A percentile compares a stretch with the other conserved stretches of the same genome.
Evolutionary conservation across 495 filamentous ascomycete genomes (phyloP).

Genomic region (Penicillium paxilli): DNA sequence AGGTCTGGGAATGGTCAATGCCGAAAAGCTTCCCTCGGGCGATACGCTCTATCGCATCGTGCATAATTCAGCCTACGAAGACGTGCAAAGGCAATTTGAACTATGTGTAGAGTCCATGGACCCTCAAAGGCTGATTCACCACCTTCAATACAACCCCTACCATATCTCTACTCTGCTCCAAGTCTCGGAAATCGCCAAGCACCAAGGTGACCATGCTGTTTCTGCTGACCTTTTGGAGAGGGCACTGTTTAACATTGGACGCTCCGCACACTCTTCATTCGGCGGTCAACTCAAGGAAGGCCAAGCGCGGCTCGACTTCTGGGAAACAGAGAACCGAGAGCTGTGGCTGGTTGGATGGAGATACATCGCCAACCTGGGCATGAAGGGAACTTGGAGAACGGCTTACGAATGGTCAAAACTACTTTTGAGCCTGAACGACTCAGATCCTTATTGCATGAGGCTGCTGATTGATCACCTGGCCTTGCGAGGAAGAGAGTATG

Average conservation of each 20-base stretch:
- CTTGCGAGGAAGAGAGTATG: slow-evolving; percentile 72
- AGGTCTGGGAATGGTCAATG: slow-evolving; percentile 80
- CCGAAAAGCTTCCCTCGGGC: slow-evolving; percentile 55
- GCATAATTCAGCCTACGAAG: slow-evolving; percentile 75
- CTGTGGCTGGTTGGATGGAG: slow-evolving; percentile 88
- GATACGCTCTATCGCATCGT: slow-evolving; percentile 63
- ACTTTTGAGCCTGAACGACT: slow-evolving; percentile 71
- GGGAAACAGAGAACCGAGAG: slow-evolving; percentile 81
- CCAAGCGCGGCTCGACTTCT: slow-evolving; percentile 75
- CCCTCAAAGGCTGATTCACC: slow-evolving; percentile 65
- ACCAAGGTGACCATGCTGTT: slow-evolving; percentile 81
- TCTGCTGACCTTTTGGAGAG: slow-evolving; percentile 88
- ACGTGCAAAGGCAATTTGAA: slow-evolving; percentile 74
- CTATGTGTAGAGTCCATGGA: slow-evolving; percentile 79
- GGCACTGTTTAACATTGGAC: slow-evolving; percentile 89
- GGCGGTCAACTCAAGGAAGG: slow-evolving; percentile 72
- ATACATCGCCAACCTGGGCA: slow-evolving; percentile 77
- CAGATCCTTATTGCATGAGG: slow-evolving; percentile 79
- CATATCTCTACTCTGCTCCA: slow-evolving; percentile 92
- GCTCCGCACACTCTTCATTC: slow-evolving; percentile 80
- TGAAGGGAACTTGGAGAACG: slow-evolving; percentile 92
- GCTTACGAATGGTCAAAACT: slow-evolving; percentile 92
- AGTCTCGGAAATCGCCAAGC: slow-evolving; percentile 86
- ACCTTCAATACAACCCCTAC: slow-evolving; percentile 76
- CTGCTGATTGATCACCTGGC: slow-evolving; percentile 81